phyloP scores from a whole-genome alignment of 345 rosid species.

The Salix purpurea region DNA sequence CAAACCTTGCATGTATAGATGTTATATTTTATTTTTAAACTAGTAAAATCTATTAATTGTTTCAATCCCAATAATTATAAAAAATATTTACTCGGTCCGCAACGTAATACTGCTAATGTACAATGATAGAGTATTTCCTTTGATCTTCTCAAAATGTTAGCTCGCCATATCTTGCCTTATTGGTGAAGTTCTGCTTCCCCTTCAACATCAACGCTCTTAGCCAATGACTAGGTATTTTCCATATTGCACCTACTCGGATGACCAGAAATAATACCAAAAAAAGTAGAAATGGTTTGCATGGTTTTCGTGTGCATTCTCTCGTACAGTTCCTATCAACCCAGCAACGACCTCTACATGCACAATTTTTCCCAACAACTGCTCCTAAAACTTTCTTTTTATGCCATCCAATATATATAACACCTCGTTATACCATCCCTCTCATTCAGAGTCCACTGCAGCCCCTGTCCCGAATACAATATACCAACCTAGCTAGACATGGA shows the following conservation, averaged over 20 bases:
- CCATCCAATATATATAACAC: conserved; percentile 23
- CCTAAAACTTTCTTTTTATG: conserved; percentile 44
- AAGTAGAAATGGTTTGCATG: neutral
- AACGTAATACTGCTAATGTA: no score
- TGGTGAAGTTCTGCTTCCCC: no score
- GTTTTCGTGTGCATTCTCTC: conserved; percentile 30
- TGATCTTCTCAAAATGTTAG: no score
- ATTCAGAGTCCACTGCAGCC: neutral
- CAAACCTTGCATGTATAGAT: no score
- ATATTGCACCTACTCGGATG: conserved; percentile 10
- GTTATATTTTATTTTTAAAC: no score
- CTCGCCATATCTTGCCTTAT: no score
- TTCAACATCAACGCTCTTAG: no score
- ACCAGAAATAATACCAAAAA: neutral
- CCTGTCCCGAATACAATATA: neutral
- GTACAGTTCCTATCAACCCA: conserved; percentile 46
- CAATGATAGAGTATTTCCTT: no score
- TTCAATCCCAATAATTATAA: no score
- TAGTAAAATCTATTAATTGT: no score
- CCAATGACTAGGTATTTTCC: neutral
- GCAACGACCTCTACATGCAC: conserved; percentile 6
- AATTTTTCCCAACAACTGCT: conserved; percentile 61
- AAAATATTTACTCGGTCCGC: no score
- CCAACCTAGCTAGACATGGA: conserved; percentile 41
- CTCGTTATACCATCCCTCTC: neutral